Evolutionary conservation across 1,284 basidiomycete genomes (phyloP), one percentile per base, ranked within the genome.

Genomic region (Blastosporella zonata): DNA sequence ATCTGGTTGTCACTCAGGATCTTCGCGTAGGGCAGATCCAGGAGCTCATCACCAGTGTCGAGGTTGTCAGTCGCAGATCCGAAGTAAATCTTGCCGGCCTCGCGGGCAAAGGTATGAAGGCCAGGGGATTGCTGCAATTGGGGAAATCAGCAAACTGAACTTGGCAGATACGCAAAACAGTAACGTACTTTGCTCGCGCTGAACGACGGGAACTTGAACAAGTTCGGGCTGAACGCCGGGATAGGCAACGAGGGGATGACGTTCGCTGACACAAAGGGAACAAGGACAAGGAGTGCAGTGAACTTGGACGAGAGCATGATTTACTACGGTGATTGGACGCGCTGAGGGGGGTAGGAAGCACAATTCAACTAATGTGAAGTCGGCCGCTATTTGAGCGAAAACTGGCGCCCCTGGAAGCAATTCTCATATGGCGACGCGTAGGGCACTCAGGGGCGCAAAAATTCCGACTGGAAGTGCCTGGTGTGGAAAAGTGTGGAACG

Each of bases 221-320:
- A 15, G 21, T 21, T 23, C 7, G 15, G 2, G 1, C 6, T 27
- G 25, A 27, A 5, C 25, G 10, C 25, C 25, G 10, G 5, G 25
- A 20, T 29, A 43, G 37, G 15, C 22, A 27, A 20, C 17, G 5
- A 17, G 9, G 49, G 47, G 8, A 41, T 18, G 10, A 40, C 52
- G 21, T 51, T 60, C 62, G 66, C 66, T 7, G 59, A 55, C 3
- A 55, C 60, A 20, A 64, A 28, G 1, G 61, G 54, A 21, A 63
- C 42, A 22, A 65, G 52, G 34, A 58, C 34, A 21, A 63, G 46
- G 8, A 66, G 55, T 5, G 55, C 50, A 15, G 50, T 34, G 27
- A 63, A 46, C 22, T 38, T 28, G 10, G 47, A 50, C n/a, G 44
- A 46, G 42, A 50, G 42, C 42, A 49, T 53, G 20, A n/a, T 34